These are phyloP conservation scores for Protomyces arabidopsidicola DNA, from an alignment of 1,139 yeast genomes.

Conservation along the genomic window DNA sequence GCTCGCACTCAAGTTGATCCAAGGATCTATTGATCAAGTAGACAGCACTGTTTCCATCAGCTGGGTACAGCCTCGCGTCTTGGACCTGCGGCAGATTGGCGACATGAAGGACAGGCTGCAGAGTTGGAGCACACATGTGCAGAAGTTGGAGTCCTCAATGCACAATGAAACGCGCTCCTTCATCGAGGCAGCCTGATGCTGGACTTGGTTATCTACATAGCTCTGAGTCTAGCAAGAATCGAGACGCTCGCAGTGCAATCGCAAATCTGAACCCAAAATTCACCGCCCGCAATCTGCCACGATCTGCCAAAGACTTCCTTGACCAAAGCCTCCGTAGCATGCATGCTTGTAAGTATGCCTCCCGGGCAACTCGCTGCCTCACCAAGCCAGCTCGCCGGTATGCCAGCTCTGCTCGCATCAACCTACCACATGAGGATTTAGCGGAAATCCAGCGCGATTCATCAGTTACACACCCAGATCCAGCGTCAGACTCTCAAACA, in stretches of 20 bases:
- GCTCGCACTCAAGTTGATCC: conserved; percentile 71
- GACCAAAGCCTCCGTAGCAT: not conserved
- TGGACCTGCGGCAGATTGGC: conserved; percentile 72
- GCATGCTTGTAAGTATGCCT: not conserved
- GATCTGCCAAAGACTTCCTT: too few relatives aligned
- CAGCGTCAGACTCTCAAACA: conserved; percentile 23
- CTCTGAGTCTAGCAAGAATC: not conserved
- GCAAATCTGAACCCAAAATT: not conserved
- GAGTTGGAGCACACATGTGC: conserved; percentile 74
- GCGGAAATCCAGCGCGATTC: conserved; percentile 7
- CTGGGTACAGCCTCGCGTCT: conserved; percentile 94
- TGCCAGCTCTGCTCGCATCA: not conserved
- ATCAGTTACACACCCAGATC: conserved; percentile 27
- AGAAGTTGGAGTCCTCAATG: conserved; percentile 48
- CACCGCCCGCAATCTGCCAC: not conserved
- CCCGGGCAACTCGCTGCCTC: not conserved
- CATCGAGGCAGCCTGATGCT: conserved; percentile 5
- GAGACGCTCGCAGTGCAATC: not conserved
- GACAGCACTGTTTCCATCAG: conserved; percentile 69
- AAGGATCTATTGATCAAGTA: conserved; percentile 86
- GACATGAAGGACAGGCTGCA: conserved; percentile 68
- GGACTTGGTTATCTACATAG: not conserved
- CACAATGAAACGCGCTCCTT: conserved; percentile 10
- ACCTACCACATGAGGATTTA: conserved; percentile 16
- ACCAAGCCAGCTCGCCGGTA: not conserved